phyloP scores from a whole-genome alignment of 2,329 filamentous ascomycete species.

The Aspergillus cejpii region DNA sequence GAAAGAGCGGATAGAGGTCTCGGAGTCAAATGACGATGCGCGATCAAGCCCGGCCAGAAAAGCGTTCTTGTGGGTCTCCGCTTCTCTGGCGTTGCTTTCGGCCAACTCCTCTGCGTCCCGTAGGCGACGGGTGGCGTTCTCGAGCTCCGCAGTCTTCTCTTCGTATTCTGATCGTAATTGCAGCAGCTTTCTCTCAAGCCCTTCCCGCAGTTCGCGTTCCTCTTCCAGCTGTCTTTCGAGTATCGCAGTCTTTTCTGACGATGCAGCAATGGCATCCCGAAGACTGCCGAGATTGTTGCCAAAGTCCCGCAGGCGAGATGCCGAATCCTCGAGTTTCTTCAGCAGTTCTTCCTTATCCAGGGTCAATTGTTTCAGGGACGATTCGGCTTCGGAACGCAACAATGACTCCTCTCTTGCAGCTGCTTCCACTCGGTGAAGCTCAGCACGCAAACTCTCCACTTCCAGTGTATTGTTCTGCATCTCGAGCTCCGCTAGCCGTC shows the following conservation, averaged over 20 bases:
- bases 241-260: constrained; percentile 66
- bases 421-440: constrained; percentile 73
- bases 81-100: constrained; percentile 80
- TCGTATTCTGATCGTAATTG: constrained; percentile 80
- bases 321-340: constrained; percentile 59
- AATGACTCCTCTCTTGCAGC: constrained; percentile 74
- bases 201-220: constrained; percentile 68
- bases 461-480: constrained; percentile 76
- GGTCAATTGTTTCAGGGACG: constrained; percentile 65
- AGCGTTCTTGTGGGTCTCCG: constrained; percentile 73
- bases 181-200: constrained; percentile 66
- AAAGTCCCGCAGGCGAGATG: constrained; percentile 63
- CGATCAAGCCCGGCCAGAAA: constrained; percentile 77
- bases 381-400: constrained; percentile 67
- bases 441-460: constrained; percentile 74
- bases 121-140: constrained; percentile 64
- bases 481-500: constrained; percentile 76
- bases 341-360: constrained; percentile 80
- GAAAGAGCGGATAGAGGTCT: constrained; percentile 32
- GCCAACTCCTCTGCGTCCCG: constrained; percentile 82
- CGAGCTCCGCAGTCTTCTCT: constrained; percentile 68
- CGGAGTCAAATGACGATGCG: constrained; percentile 46
- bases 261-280: constrained; percentile 69
- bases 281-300: constrained; percentile 66
- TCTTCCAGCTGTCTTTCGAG: constrained; percentile 73